These are phyloP conservation scores for Catenaria anguillulae DNA, from an alignment of 371 early-diverging fungal genomes.

Conservation along the genomic window DNA sequence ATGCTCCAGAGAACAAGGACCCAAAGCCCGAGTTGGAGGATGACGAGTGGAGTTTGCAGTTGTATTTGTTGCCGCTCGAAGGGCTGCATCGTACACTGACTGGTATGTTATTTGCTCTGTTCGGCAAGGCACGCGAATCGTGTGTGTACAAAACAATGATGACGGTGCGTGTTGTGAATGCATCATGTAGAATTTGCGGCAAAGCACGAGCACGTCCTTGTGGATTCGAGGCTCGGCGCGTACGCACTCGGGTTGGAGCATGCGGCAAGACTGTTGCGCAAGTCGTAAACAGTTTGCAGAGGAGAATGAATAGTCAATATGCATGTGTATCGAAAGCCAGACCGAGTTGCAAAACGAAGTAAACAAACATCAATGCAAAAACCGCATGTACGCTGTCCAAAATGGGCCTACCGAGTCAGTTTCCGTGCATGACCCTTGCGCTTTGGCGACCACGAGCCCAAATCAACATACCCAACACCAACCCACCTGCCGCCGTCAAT, in stretches of 20 bases:
- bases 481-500: conserved; percentile 64
- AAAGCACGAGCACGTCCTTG: background rate
- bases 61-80: conserved; percentile 23
- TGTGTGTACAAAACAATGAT: too few relatives aligned
- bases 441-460: too few relatives aligned
- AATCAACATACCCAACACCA: conserved; percentile 42
- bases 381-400: background rate
- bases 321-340: too few relatives aligned
- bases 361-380: background rate
- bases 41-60: conserved; percentile 42
- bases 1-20: conserved; percentile 11
- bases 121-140: background rate
- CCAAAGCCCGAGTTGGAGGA: conserved; percentile 22
- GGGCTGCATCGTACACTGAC: conserved; percentile 22
- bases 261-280: background rate
- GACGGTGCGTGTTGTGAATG: too few relatives aligned
- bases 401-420: background rate
- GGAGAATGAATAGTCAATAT: too few relatives aligned
- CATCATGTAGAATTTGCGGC: background rate
- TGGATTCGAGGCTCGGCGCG: background rate
- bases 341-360: too few relatives aligned
- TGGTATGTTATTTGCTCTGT: background rate
- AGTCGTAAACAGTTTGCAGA: too few relatives aligned
- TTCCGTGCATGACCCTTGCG: background rate
- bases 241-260: background rate